phyloP scores from a whole-genome alignment of 2,329 filamentous ascomycete species.

The Samsoniella hepiali region DNA sequence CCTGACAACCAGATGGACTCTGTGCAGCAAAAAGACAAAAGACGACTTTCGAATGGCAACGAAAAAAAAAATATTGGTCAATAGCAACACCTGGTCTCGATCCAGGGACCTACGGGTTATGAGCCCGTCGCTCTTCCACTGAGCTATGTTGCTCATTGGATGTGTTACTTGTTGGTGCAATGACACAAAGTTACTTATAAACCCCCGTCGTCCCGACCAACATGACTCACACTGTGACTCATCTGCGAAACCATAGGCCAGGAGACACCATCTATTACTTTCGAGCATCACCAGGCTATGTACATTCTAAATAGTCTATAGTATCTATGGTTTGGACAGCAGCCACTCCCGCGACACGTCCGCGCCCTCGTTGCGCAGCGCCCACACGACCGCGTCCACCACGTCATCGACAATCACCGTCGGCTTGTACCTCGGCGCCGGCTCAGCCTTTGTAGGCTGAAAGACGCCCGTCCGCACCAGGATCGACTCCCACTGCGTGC shows the following conservation, averaged over 20 bases:
- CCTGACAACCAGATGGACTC: not conserved
- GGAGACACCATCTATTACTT: not conserved
- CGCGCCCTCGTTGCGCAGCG: conserved; percentile 55
- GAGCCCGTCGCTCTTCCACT: conserved; percentile 20
- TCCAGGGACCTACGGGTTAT: conserved; percentile 20
- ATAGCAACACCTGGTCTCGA: conserved; percentile 21
- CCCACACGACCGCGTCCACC: conserved; percentile 73
- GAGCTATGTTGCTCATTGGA: conserved; percentile 20
- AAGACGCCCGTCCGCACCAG: conserved; percentile 82
- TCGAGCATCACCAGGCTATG: not conserved
- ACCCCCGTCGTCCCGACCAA: not conserved
- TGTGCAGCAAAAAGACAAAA: not conserved
- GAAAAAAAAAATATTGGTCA: not conserved
- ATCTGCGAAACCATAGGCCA: no score
- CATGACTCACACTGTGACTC: not conserved
- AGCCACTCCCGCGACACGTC: conserved; percentile 34
- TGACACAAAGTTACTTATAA: conserved; percentile 6
- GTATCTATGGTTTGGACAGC: conserved; percentile 7
- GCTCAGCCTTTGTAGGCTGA: conserved; percentile 36
- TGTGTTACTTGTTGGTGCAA: not conserved
- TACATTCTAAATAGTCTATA: not conserved
- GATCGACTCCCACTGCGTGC: conserved; percentile 73
- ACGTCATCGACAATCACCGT: conserved; percentile 70
- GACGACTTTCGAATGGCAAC: not conserved
- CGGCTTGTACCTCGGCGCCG: conserved; percentile 57